Evolutionary conservation across 805 yeast genomes (phyloP), one percentile per base, ranked within the genome.

Genomic region (Candida glaebosa): DNA sequence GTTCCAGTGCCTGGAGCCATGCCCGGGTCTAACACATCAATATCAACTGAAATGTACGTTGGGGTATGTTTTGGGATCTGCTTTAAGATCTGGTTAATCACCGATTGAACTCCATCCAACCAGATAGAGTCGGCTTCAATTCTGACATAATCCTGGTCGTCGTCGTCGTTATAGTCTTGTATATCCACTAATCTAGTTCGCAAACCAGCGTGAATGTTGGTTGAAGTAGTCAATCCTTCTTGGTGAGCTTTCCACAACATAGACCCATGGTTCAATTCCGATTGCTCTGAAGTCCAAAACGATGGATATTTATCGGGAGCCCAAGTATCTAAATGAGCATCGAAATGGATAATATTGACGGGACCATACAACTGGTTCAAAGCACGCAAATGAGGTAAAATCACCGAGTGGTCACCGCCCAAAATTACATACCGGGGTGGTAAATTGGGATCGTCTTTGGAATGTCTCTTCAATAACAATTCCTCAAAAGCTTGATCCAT

Each of bases 291-390:
- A 51, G 67, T 69, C 83, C 83, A 78, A 53, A 71, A 76, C 14
- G 79, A 65, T 18, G 87, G 84, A 54, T 84, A 85, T 57, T 80
- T 75, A 45, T 76, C 70, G 8, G 95, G 93, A 47, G 80, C 58
- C 91, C 89, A 76, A 4, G 95, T 86, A 58, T 87, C 95, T 49
- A 86, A 71, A 63, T 86, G 95, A 10, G 93, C 91, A 56, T 87
- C 95, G 51, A 87, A 84, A 61, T 87, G 95, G 42, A 87, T 76
- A 28, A 87, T 80, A 17, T 87, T 79, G 38, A 87, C 61, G 15
- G 79, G 79, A 1, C 91, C 93, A 53, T 86, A 77, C 16, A 75
- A 53, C 39, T 76, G 65, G 45, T 76, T 58, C 42, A 84, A 67
- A 0, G 87, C 82, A 49, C 95, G 70, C 44, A 85, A 61, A 47